Evolutionary conservation across 2,329 filamentous ascomycete genomes (phyloP).

Genomic region (Neofusicoccum umdonicola): DNA sequence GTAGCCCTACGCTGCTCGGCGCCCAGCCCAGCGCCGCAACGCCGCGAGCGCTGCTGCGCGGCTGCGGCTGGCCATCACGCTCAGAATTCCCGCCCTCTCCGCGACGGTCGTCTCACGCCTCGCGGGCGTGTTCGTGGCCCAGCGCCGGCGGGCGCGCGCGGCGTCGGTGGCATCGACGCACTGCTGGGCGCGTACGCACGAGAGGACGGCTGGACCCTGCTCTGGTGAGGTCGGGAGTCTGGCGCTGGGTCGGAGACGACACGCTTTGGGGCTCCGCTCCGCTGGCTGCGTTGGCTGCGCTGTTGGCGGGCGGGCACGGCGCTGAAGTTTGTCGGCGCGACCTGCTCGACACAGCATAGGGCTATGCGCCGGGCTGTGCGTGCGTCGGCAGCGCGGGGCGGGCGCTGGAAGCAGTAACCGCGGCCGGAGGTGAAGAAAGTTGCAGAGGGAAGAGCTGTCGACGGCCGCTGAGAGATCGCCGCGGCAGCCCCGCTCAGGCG

Average conservation of each 20-base stretch:
- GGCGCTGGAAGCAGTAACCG: conserved; percentile 5
- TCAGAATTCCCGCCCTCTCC: not conserved
- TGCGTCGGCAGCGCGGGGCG: not conserved
- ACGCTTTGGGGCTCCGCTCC: not conserved
- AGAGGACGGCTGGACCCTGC: not conserved
- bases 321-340: conserved; percentile 14
- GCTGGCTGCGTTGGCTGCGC: not conserved
- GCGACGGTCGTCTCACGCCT: not conserved
- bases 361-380: not conserved
- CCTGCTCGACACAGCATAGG: conserved; percentile 7
- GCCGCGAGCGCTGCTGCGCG: too few relatives aligned
- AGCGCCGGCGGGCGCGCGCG: not conserved
- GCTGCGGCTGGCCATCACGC: too few relatives aligned
- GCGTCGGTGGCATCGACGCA: too few relatives aligned
- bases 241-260: not conserved
- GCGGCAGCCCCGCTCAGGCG: conserved; percentile 1
- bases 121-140: not conserved
- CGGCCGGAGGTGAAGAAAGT: not conserved
- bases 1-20: not conserved
- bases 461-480: not conserved
- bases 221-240: not conserved
- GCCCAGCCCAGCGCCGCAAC: not conserved
- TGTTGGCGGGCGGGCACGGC: not conserved
- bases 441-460: not conserved
- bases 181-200: not conserved